These are phyloP conservation scores for Lichtheimia ornata DNA, from an alignment of 371 early-diverging fungal species.

Conservation along the genomic window DNA sequence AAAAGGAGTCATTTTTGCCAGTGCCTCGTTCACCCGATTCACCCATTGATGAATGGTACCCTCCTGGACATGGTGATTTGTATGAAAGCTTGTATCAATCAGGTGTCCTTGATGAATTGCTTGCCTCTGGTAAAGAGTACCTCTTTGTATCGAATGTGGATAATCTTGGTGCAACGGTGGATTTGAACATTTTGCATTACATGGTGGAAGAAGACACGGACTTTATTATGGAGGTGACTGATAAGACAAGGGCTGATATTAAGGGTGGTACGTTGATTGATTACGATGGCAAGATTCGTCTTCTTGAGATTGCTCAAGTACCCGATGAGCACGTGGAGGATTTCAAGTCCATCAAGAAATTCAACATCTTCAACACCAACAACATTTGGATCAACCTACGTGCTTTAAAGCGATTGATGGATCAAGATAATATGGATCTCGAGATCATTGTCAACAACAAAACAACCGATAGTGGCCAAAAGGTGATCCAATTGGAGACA, in stretches of 20 bases:
- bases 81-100: slow-evolving; percentile 92
- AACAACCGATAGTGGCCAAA: slow-evolving; percentile 83
- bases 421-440: slow-evolving; percentile 78
- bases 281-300: slow-evolving; percentile 92
- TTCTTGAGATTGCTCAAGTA: slow-evolving; percentile 99
- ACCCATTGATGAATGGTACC: slow-evolving; percentile 78
- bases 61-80: slow-evolving; percentile 99
- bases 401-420: slow-evolving; percentile 96
- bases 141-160: slow-evolving; percentile 99
- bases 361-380: slow-evolving; percentile 99
- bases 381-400: slow-evolving; percentile 97
- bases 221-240: slow-evolving; percentile 99
- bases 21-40: slow-evolving; percentile 66
- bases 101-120: slow-evolving; percentile 92
- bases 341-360: slow-evolving; percentile 99
- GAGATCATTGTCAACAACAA: slow-evolving; percentile 99
- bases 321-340: slow-evolving; percentile 96
- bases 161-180: slow-evolving; percentile 98
- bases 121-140: slow-evolving; percentile 98
- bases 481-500: slow-evolving; percentile 98
- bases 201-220: slow-evolving; percentile 89
- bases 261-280: slow-evolving; percentile 99
- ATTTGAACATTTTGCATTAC: slow-evolving; percentile 90
- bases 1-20: slow-evolving; percentile 91
- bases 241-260: slow-evolving; percentile 99